Base-by-base conservation (phyloP, 2,329 filamentous ascomycete genomes). In the Diaporthe sp. region DNA sequence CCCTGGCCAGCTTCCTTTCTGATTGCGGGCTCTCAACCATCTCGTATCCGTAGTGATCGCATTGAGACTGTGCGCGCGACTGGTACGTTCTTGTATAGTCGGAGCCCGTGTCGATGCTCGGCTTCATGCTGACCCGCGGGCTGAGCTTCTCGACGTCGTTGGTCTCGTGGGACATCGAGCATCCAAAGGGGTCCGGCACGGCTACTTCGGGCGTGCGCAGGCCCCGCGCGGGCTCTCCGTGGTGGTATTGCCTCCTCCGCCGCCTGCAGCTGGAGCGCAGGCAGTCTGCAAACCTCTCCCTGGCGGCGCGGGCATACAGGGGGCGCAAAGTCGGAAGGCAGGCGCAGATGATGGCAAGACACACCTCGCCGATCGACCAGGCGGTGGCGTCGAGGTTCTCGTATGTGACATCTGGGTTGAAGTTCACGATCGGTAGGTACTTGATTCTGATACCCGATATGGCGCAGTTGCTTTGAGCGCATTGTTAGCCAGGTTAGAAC, bases 391-490 rank as follows among this genome's bases (percentile, higher is more conserved):
- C 71, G n/a, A 73, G 44, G 34, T 73, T 73, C 31, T 37, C 59
- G 57, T 62, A 73, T 0, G 71, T 73, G 34, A 53, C 34, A 13
- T 73, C 71, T n/a, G 55, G 46, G 37, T 61, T 34, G 22, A 25
- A 13, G 31, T 51, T 73, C 0, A 73, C 46, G n/a, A 61, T 61
- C 1, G 71, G 71, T 5, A 73, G 46, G 57, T 65, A 73, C 3
- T 44, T 61, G 15, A 73, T 73, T n/a, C 71, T 73, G 15, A 73
- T 65, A 1, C 58, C 59, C 3, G 71, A 62, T 8, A 73, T 65
- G 28, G 46, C 46, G 46, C 65, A 69, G 49, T 69, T 69, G 49
- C 65, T 69, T 28, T n/a, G 25, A 3, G 25, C 2, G 13, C 4
- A 10, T 22, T 44, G 58, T 73, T 9, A 73, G 42, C 58, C 1